Evolutionary conservation across 2,329 filamentous ascomycete species (phyloP), one percentile per base, ranked within the genome.

Genomic region (Ascochyta pisi): DNA sequence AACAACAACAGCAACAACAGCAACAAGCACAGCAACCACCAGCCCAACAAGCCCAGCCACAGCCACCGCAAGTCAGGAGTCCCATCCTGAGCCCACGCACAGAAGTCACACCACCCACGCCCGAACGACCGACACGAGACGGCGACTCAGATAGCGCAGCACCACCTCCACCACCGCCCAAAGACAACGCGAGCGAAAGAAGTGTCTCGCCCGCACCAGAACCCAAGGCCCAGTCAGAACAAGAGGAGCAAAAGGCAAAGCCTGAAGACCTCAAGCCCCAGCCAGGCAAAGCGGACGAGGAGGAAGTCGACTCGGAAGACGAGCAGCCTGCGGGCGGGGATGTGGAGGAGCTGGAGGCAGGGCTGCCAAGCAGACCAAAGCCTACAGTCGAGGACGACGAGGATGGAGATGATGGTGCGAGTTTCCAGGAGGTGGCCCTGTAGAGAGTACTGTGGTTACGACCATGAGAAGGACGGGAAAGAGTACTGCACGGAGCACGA

Each of bases 61-160:
- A 59, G 48, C 61, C 69, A 57, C 61, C 70, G 45, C 62, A 67
- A 50, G 53, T 57, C 34, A 64, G 64, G 50, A 69, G 64, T 57
- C 74, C 70, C 15, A 56, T 78, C 29, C 69, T 73, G 48, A 80
- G 78, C 57, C 80, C 80, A 22, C 70, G 78, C 33, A 82, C 81
- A 40, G 78, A 82, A 62, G 73, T 82, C 64, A 83, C 80, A 37
- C 80, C 81, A 42, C 81, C 80, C 0, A 82, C 80, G 4, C 80
- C 81, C n/a, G 80, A 82, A 54, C 60, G 67, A 57, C 60, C 67
- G 4, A 71, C 64, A 12, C 68, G 62, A 42, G 61, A 69, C 23
- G 58, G 62, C 26, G 60, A 65, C 12, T 31, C 64, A 38, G 65
- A 68, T 12, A 61, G 61, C n/a, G 53, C 64, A 50, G 60, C 69